Evolutionary conservation across 441 rosid genomes (phyloP).

Genomic region (Adansonia rubrostipa): DNA sequence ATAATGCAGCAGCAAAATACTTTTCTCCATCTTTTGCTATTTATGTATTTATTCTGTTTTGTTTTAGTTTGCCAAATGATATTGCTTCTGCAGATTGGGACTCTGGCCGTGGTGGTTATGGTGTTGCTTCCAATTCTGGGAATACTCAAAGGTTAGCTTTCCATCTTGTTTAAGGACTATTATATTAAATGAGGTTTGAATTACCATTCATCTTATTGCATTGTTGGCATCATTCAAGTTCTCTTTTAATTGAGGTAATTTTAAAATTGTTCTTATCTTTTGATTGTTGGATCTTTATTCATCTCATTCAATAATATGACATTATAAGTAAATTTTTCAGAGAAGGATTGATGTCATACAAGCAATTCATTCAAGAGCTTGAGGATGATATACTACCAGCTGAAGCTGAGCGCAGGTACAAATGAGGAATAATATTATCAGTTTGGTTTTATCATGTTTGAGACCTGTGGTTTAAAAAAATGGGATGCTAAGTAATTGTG

Average conservation of each 20-base stretch:
- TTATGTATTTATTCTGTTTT: neutral
- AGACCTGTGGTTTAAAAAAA: constrained; percentile 19
- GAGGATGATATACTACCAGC: constrained; percentile 96
- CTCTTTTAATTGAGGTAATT: neutral
- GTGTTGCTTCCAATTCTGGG: constrained; percentile 54
- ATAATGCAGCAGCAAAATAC: neutral
- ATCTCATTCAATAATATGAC: constrained; percentile 20
- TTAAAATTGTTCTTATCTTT: neutral
- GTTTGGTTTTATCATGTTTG: constrained; percentile 14
- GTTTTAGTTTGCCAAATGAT: constrained; percentile 5
- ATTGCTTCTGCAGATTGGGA: constrained; percentile 74
- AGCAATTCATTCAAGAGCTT: constrained; percentile 98
- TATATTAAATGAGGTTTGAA: constrained; percentile 15
- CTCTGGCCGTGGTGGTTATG: constrained; percentile 69
- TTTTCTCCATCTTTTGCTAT: neutral
- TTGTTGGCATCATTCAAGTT: neutral
- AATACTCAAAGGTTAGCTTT: constrained; percentile 64
- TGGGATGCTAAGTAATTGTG: constrained; percentile 20
- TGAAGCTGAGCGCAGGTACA: constrained; percentile 98
- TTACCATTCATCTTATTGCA: constrained; percentile 18
- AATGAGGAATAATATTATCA: constrained; percentile 20
- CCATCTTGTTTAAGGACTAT: constrained; percentile 28
- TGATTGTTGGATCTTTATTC: constrained; percentile 21
- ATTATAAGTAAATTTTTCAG: constrained; percentile 47
- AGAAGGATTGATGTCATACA: constrained; percentile 98